Evolutionary conservation across 2,329 filamentous ascomycete species (phyloP), one percentile per base, ranked within the genome.

Genomic region (Trichophyton simii): DNA sequence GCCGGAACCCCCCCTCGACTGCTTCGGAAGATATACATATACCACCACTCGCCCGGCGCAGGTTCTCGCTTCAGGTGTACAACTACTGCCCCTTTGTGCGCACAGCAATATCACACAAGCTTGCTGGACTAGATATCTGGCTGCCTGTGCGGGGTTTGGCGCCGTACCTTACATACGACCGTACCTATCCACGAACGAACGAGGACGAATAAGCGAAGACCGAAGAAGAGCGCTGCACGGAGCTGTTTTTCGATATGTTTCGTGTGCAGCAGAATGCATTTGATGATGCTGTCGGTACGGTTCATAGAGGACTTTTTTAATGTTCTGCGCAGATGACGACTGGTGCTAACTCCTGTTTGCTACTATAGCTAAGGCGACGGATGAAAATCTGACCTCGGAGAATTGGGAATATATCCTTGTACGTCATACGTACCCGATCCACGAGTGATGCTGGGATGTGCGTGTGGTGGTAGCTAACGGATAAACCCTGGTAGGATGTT

Each of bases 371-470:
- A 88, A 88, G 77, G 91, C 94, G 71, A 99, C 94, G 61, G 94
- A 99, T 76, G 94, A 99, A 82, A 99, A 96, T 76, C 83, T 97
- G 69, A 97, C 91, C 22, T 88, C 87, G 34, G 83, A 95, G 75
- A 87, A 88, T 72, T 88, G 86, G 86, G 86, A 87, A 72, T 86
- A 80, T 67, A 86, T 87, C 67, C 77, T 87, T 68, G 80, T 82
- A 77, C 65, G 76, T 31, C 8, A 31, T 31, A 6, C 28, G 25
- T 28, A 28, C 5, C 28, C 1, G 6, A 5, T 6, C 28, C 28
- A 31, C 6, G 6, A 5, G 28, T 31, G 28, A 31, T 31, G 6
- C 28, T 31, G 28, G 28, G 28, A 31, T 31, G 25, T 28, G 42
- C 46, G 34, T 44, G 50, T 59, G 31, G 18, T 48, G 25, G n/a